These are phyloP conservation scores for Gossypium gossypioides DNA, from an alignment of 441 rosid genomes.

Conservation along the genomic window DNA sequence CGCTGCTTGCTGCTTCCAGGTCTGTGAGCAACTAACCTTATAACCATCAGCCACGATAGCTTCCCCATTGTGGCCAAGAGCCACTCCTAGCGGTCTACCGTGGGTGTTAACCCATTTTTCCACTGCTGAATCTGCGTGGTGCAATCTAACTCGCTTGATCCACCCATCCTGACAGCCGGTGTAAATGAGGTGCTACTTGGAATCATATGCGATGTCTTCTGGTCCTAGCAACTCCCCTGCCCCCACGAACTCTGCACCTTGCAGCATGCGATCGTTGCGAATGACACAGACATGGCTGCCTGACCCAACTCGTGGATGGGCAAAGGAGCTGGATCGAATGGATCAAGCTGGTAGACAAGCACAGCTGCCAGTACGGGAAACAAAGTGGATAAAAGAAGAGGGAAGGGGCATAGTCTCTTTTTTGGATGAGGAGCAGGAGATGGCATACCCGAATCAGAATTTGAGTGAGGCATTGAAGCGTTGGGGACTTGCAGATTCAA, in stretches of 20 bases:
- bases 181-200: constrained; percentile 27
- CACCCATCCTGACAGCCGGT: constrained; percentile 51
- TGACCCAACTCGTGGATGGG: constrained; percentile 34
- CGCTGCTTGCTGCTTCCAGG: background rate
- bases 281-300: constrained; percentile 9
- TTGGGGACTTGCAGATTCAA: background rate
- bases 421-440: background rate
- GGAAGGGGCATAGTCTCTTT: constrained; percentile 4
- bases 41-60: constrained; percentile 54
- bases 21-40: constrained; percentile 28
- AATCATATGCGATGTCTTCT: constrained; percentile 38
- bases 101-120: constrained; percentile 63
- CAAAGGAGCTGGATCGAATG: constrained; percentile 49
- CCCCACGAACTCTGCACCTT: constrained; percentile 32
- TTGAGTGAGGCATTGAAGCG: constrained; percentile 1
- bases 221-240: constrained; percentile 28
- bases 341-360: constrained; percentile 34
- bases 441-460: background rate
- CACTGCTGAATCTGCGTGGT: constrained; percentile 25
- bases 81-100: constrained; percentile 75
- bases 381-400: background rate
- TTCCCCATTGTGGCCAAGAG: constrained; percentile 30
- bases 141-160: constrained; percentile 45
- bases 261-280: constrained; percentile 23
- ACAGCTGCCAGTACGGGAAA: constrained; percentile 27